Conservation (phyloP, 2,329 filamentous ascomycete species). For the Diaporthe sp. region DNA sequence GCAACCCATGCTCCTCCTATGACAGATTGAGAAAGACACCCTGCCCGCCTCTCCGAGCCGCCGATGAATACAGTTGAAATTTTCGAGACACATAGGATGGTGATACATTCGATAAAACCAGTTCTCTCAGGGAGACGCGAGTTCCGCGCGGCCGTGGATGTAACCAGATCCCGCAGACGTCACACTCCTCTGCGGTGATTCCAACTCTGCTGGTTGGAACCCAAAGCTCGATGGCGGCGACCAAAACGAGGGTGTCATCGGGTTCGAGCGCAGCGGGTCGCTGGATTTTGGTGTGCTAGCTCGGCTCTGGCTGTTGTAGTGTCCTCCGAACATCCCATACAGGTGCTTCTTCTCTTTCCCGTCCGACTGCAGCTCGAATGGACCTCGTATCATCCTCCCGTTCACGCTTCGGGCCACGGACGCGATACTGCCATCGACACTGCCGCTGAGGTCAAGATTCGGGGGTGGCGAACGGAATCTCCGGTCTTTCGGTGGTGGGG, state of each 20-base stretch:
- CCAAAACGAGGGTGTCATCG: constrained; percentile 22
- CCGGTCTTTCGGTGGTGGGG: constrained; percentile 32
- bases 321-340: constrained; percentile 20
- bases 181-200: constrained; percentile 31
- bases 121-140: constrained; percentile 5
- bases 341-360: constrained; percentile 12
- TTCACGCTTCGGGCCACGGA: constrained; percentile 26
- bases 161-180: constrained; percentile 13
- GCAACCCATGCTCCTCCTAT: neutral
- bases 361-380: constrained; percentile 33
- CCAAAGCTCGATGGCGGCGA: constrained; percentile 33
- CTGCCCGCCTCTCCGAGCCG: neutral
- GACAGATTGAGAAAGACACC: neutral
- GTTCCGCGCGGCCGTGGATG: constrained; percentile 11
- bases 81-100: neutral
- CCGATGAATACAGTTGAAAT: neutral
- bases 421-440: constrained; percentile 20
- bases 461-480: constrained; percentile 19
- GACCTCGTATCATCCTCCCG: constrained; percentile 29
- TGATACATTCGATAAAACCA: neutral
- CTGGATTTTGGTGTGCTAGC: constrained; percentile 14
- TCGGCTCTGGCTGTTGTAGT: constrained; percentile 27
- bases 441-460: neutral
- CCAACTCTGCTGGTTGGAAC: constrained; percentile 36
- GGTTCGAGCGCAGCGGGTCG: constrained; percentile 17